phyloP scores from a whole-genome alignment of 345 rosid genomes.

The Leavenworthia alabamica region DNA sequence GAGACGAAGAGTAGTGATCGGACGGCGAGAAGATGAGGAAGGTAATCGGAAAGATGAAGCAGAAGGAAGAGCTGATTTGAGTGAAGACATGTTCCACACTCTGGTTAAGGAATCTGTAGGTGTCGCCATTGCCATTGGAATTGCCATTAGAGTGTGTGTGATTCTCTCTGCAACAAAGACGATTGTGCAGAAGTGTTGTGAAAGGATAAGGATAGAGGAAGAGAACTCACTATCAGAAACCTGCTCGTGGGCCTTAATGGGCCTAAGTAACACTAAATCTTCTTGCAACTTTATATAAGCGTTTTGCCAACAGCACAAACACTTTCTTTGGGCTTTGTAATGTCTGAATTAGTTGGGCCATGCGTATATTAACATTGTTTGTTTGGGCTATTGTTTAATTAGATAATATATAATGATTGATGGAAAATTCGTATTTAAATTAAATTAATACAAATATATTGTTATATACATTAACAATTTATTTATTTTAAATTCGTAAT shows the following conservation, averaged over 20 bases:
- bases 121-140: constrained; percentile 37
- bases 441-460: background rate
- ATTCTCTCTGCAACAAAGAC: constrained; percentile 6
- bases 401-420: background rate
- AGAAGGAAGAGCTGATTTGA: constrained; percentile 65
- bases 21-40: constrained; percentile 24
- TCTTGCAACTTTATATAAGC: background rate
- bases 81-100: constrained; percentile 63
- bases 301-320: background rate
- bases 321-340: background rate
- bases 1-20: constrained; percentile 9
- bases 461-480: background rate
- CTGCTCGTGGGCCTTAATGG: background rate
- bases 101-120: constrained; percentile 22
- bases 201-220: constrained; percentile 14
- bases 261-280: background rate
- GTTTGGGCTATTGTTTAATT: background rate
- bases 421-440: background rate
- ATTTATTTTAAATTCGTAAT: background rate
- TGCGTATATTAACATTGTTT: background rate
- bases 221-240: background rate
- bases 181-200: background rate
- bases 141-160: constrained; percentile 35
- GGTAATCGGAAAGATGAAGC: constrained; percentile 35
- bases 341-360: background rate